Conservation (phyloP, 192 early-diverging fungal species). For the Entomortierella parvispora region DNA sequence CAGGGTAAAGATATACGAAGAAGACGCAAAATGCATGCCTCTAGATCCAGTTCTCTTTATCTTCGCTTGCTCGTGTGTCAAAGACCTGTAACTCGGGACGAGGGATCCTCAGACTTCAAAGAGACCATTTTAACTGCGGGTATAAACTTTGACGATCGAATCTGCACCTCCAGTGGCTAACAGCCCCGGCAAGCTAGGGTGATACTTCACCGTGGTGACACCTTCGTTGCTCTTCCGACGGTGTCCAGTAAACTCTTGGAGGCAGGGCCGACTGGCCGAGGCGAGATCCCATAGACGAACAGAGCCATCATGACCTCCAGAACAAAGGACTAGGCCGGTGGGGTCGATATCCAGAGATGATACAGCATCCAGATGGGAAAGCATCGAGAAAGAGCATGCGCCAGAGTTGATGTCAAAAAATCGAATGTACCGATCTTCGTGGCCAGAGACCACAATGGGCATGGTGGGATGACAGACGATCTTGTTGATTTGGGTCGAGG, state of each 20-base stretch:
- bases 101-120: too few relatives aligned
- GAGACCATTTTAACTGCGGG: constrained; percentile 22
- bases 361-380: constrained; percentile 75
- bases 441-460: constrained; percentile 76
- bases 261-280: constrained; percentile 60
- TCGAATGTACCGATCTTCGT: constrained; percentile 80
- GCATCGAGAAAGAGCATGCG: constrained; percentile 68
- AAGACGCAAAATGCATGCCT: too few relatives aligned
- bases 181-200: constrained; percentile 59
- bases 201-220: constrained; percentile 70
- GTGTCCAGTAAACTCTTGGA: constrained; percentile 82
- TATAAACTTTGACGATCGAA: constrained; percentile 67
- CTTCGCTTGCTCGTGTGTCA: too few relatives aligned
- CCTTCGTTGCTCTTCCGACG: constrained; percentile 81
- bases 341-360: constrained; percentile 73
- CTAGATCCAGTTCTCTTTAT: too few relatives aligned
- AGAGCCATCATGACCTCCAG: constrained; percentile 75
- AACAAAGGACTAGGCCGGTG: constrained; percentile 64
- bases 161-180: constrained; percentile 69
- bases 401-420: constrained; percentile 81
- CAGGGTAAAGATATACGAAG: too few relatives aligned
- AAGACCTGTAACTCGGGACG: too few relatives aligned
- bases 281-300: constrained; percentile 82
- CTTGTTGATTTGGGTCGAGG: constrained; percentile 78
- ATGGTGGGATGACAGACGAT: constrained; percentile 78